Percentiles rank a stretch among this genome's conserved stretches.
Conservation (phyloP, 768 basidiomycete genomes). For the Kwoniella pini region DNA sequence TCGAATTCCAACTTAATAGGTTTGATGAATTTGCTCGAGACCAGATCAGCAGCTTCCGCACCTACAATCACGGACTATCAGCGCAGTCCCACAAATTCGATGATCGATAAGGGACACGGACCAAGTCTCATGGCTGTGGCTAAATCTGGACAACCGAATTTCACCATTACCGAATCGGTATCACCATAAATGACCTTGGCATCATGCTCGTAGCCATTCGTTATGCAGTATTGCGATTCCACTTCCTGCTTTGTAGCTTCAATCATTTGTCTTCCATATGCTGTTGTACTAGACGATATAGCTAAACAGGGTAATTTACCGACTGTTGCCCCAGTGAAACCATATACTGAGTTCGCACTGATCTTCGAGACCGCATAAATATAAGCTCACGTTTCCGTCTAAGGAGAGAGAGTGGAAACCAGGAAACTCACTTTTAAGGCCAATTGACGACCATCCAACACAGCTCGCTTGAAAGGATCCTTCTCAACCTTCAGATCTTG, state of each 20-base stretch:
- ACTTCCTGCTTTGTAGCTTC: constrained; percentile 94
- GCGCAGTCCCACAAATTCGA: neutral
- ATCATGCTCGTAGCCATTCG: constrained; percentile 80
- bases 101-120: constrained; percentile 51
- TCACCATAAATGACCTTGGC: constrained; percentile 98
- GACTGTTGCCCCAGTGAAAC: constrained; percentile 96
- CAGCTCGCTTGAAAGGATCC: constrained; percentile 95
- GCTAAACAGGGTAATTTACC: constrained; percentile 94
- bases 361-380: constrained; percentile 66
- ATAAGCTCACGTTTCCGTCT: neutral
- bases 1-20: constrained; percentile 99
- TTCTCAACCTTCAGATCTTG: constrained; percentile 94
- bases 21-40: constrained; percentile 84
- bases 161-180: constrained; percentile 99
- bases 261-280: constrained; percentile 99
- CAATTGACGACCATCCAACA: constrained; percentile 93
- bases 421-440: constrained; percentile 88
- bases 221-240: constrained; percentile 78
- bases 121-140: constrained; percentile 86
- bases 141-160: constrained; percentile 87
- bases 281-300: constrained; percentile 92
- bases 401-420: neutral
- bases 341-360: constrained; percentile 98
- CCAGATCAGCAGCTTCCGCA: constrained; percentile 85
- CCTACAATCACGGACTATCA: constrained; percentile 58